Evolutionary conservation across 129 eudicot species (phyloP), one percentile per base, ranked within the genome.

Genomic region (Flaveria sonorensis): DNA sequence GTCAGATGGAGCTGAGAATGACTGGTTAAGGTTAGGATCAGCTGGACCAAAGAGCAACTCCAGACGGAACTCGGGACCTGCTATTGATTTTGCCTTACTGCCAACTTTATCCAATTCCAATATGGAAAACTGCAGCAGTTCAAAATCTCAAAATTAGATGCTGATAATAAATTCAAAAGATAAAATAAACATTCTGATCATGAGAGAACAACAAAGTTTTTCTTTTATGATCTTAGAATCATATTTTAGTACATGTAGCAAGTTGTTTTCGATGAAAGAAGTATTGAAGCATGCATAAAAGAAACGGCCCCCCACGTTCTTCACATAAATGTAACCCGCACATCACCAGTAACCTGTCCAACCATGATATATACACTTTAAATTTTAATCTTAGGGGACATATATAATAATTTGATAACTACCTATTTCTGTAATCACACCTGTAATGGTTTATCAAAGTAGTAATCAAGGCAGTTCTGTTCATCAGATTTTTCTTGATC

Each of bases 281-380:
- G 97, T 91, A 68, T 88, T 91, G 83, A 88, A 91, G 83, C 97
- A 91, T 55, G 85, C 88, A 61, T 91, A 88, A 83, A 91, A 91
- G 43, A 91, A 85, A 42, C 97, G 92, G 28, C 94, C 91, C 64
- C 97, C 97, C 2, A 88, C 66, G 68, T 86, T 71, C 80, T 82
- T 88, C 40, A 87, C 94, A 62, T 91, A 91, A 91, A 86, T 15
- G 87, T 80, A 57, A 91, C 86, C 23, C 90, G 85, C 45, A 91
- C 86, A 73, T 88, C 97, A 63, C 92, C 97, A 4, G 75, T 85
- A 43, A 91, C 82, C 89, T 87, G 71, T 21, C 14, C 23, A 84
- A 69, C 19, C 30, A 66, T 40, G 6, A 16, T 5, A 51, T 26
- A 40, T 12, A 63, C 7, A 63, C 20, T 30, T 14, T 5, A 6